Evolutionary conservation across 352 stramenopile genomes (phyloP).

Genomic region (Thalassiosira oceanica): DNA sequence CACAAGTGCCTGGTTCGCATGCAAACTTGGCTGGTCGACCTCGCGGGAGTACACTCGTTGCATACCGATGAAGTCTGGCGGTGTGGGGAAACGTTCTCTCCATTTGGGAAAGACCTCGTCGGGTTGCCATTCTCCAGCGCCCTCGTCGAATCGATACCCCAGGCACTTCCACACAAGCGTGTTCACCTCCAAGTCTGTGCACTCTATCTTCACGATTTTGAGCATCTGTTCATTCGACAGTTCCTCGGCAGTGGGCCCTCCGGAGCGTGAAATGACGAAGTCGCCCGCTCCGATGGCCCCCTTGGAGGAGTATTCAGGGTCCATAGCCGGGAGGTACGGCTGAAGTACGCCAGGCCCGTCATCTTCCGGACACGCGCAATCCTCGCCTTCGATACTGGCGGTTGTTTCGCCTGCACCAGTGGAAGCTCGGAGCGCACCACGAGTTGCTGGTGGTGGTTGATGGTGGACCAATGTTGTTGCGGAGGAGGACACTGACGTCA

Average conservation of each 20-base stretch:
- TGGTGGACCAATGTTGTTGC: too few relatives aligned
- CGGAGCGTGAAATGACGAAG: slow-evolving; percentile 60
- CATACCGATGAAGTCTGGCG: slow-evolving; percentile 85
- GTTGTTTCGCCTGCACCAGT: not conserved
- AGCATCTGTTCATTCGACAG: slow-evolving; percentile 77
- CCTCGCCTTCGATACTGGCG: not conserved
- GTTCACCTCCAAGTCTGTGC: slow-evolving; percentile 79
- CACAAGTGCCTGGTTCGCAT: slow-evolving; percentile 73
- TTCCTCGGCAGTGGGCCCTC: slow-evolving; percentile 65
- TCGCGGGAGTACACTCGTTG: slow-evolving; percentile 77
- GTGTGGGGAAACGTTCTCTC: slow-evolving; percentile 77
- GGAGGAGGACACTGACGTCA: too few relatives aligned
- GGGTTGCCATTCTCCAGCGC: slow-evolving; percentile 61
- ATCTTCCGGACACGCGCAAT: not conserved
- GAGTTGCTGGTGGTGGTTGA: too few relatives aligned
- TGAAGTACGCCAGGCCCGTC: slow-evolving; percentile 26
- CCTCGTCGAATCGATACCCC: slow-evolving; percentile 73
- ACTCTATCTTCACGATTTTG: slow-evolving; percentile 63
- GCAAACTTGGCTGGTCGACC: slow-evolving; percentile 75
- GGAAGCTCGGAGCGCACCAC: not conserved
- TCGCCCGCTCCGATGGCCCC: slow-evolving; percentile 55
- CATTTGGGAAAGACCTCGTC: slow-evolving; percentile 83
- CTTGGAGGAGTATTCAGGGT: slow-evolving; percentile 50
- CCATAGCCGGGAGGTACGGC: slow-evolving; percentile 56
- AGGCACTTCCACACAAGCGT: slow-evolving; percentile 85